phyloP scores from a whole-genome alignment of 106 monocot genomes.

The Gastrodia elata region DNA sequence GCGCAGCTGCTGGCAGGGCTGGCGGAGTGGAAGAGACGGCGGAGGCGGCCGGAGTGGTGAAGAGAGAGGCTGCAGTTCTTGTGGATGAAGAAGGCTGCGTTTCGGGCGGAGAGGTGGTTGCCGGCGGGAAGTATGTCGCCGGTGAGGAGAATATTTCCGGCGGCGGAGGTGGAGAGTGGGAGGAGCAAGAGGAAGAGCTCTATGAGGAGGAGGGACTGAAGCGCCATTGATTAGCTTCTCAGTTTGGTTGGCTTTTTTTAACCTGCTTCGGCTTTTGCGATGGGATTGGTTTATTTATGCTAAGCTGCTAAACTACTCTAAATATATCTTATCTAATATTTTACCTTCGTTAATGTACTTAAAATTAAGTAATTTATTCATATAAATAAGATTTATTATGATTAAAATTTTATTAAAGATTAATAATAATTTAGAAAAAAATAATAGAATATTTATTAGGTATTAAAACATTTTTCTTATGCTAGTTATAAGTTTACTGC shows the following conservation, averaged over 20 bases:
- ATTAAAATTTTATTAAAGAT: too few species aligned
- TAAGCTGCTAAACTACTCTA: too few species aligned
- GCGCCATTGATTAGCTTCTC: neutral
- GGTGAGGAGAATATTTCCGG: constrained; percentile 22
- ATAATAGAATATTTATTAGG: too few species aligned
- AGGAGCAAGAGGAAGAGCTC: neutral
- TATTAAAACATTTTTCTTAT: too few species aligned
- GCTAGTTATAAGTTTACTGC: too few species aligned
- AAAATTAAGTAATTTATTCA: too few species aligned
- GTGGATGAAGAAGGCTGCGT: constrained; percentile 16
- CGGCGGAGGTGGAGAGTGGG: neutral
- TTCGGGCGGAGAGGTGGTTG: constrained; percentile 8
- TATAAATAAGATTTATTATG: too few species aligned
- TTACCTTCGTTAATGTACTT: too few species aligned
- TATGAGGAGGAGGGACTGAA: neutral
- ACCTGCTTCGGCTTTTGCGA: too few species aligned
- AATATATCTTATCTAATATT: too few species aligned
- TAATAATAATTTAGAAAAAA: too few species aligned
- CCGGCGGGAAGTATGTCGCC: constrained; percentile 19
- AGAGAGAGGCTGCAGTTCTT: constrained; percentile 32
- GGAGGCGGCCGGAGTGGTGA: constrained; percentile 8
- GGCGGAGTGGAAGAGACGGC: constrained; percentile 10
- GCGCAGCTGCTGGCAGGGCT: constrained; percentile 11
- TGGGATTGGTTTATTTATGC: too few species aligned
- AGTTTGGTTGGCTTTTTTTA: neutral